Evolutionary conservation across 225 moss, liverwort and hornwort genomes (phyloP), one percentile per base, ranked within the genome.

Genomic region (Polytrichum commune): DNA sequence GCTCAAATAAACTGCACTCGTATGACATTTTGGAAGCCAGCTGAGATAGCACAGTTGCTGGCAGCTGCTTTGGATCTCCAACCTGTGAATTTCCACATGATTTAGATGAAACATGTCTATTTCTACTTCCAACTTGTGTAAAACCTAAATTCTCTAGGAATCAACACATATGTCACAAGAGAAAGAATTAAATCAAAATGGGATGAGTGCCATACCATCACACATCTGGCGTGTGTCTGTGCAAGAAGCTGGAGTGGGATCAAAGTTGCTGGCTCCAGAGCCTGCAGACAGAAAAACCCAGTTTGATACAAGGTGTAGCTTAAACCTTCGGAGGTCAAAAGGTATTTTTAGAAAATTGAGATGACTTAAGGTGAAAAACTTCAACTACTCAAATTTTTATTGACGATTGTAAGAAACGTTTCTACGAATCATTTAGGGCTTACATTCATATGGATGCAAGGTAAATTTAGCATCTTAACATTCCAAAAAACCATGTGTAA

Each of bases 1-100:
- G 95, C 84, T 98, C 98, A 69, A 98, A 98, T 95, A 98, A 91
- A 81, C 98, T 98, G 55, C 91, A 88, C 73, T 91, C 98, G 69
- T 90, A 98, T 9, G 80, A 87, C 89, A 91, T 90, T 74, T 78
- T 91, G 73, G 81, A 78, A 27, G 93, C 95, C 55, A 63, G 62
- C 71, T 90, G 90, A 54, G 98, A 93, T 27, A 95, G 70, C 53
- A 98, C 91, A 64, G 98, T 98, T 24, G 98, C 98, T 33, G 95
- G 95, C 65, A 98, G 80, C 71, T 98, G 98, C 83, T 98, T 98
- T 33, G 98, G 98, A 81, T 98, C 98, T 63, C 98, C 98, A 70
- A 98, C 89, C 89, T 89, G 74, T 54, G 60, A 67, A 63, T 66
- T 80, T 23, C 32, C 16, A 75, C 38, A 29, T 61, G 76, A 22